Percentiles rank a stretch among this genome's conserved stretches.
These are phyloP conservation scores for Coccomyxa subellipsoidea DNA, from an alignment of 163 green algal genomes.

Conservation along the genomic window DNA sequence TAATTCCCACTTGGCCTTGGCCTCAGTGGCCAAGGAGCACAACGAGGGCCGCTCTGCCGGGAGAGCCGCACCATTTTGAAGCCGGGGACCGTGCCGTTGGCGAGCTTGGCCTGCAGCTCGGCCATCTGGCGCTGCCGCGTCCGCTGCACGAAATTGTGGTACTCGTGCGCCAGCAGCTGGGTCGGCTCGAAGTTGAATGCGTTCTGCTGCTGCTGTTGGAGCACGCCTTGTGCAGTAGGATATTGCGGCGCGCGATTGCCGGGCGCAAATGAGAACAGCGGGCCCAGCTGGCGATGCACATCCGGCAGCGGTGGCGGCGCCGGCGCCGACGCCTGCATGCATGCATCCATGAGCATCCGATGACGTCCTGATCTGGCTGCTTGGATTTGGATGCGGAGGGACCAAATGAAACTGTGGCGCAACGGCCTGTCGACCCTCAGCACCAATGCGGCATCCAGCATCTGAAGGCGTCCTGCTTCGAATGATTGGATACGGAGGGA, in stretches of 20 bases:
- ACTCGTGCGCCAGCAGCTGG: not conserved
- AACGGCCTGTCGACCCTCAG: no score
- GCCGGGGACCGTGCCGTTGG: not conserved
- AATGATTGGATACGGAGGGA: no score
- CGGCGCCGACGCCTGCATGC: not conserved
- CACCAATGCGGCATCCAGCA: no score
- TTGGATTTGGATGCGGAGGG: no score
- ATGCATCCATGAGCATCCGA: not conserved
- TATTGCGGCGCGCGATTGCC: not conserved
- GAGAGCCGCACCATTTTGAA: not conserved
- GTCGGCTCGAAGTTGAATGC: not conserved
- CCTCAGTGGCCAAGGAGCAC: no score
- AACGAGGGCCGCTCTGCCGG: no score
- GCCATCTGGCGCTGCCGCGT: conserved; percentile 11
- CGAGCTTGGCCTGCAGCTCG: conserved; percentile 12
- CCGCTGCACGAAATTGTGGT: not conserved
- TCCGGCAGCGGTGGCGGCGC: not conserved
- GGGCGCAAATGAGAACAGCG: not conserved
- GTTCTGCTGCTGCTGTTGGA: not conserved
- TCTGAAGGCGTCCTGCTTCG: no score
- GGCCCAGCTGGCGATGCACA: not conserved
- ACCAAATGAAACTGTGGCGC: no score
- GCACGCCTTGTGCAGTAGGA: not conserved
- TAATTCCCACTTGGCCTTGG: no score
- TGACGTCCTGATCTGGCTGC: no score